Conservation (phyloP, 2,329 filamentous ascomycete species). For the Huntiella savannae region DNA sequence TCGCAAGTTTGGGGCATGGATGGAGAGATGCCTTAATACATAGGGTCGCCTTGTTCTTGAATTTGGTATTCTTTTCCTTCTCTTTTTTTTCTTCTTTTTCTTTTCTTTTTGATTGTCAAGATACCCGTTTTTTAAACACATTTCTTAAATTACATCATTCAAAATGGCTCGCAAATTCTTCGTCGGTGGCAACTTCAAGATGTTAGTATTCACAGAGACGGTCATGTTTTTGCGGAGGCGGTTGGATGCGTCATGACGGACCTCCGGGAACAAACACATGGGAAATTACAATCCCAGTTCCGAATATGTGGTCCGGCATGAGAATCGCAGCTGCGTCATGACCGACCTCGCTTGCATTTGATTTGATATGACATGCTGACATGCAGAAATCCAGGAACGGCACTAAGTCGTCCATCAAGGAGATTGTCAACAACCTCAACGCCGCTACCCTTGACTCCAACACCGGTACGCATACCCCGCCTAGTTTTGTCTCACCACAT, state of each 20-base stretch:
- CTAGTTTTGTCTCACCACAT: background rate
- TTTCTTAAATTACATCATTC: constrained; percentile 20
- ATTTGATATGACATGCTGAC: background rate
- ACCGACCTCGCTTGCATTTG: background rate
- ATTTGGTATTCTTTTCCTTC: background rate
- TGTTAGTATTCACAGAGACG: constrained; percentile 36
- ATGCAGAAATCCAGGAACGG: constrained; percentile 53
- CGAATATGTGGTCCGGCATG: constrained; percentile 3
- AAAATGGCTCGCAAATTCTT: constrained; percentile 93
- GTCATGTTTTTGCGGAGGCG: too few relatives aligned
- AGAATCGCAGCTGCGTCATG: too few relatives aligned
- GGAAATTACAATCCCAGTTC: too few relatives aligned
- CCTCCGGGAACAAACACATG: too few relatives aligned
- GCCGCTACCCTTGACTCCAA: constrained; percentile 53
- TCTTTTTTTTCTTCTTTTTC: constrained; percentile 2
- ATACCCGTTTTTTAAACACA: constrained; percentile 7
- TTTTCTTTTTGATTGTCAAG: background rate
- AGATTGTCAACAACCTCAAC: constrained; percentile 82
- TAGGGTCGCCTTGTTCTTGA: background rate
- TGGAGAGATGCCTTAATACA: too few relatives aligned
- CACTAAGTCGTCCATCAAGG: constrained; percentile 70
- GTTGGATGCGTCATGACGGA: too few relatives aligned
- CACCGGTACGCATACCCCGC: constrained; percentile 4
- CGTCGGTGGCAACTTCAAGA: constrained; percentile 98
- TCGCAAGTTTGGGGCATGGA: too few relatives aligned